Base-by-base conservation (phyloP, 108 stramenopile genomes). In the Nannochloropsis oceanica region DNA sequence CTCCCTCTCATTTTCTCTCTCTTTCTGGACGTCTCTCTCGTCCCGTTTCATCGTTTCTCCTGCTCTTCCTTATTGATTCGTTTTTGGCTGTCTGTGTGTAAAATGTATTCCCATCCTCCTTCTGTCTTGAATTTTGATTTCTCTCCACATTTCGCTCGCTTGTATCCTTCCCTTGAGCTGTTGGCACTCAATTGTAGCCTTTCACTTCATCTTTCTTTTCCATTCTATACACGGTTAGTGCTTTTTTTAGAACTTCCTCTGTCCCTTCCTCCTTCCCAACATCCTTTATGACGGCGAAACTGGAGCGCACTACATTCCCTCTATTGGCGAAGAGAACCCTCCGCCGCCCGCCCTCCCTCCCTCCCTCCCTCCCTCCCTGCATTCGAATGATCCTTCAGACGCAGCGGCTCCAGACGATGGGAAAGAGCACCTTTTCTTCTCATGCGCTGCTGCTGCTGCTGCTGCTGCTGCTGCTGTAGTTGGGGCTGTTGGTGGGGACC, bases 21-120 rank as follows among this genome's bases (percentile, higher is more conserved):
- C 34, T 34, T 34, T 34, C 34, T 34, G 34, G 34, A 34, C 1
- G 34, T 34, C 34, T 34, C 34, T 34, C 34, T 34, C 1, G 34
- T 5, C 34, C 34, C 34, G 1, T 34, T 34, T 34, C 34, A 3
- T 34, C n/a, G n/a, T 34, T 34, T 34, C 59, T 73, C 7, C 59
- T 93, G 44, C 98, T 99, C 98, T 11, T 98, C 94, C 88, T 99
- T 98, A 85, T 96, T 96, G 59, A 99, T 96, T 82, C 91, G 90
- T 42, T 92, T 92, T 12, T 91, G 43, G 86, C 86, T 13, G 24
- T 84, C 27, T 27, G 50, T 44, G 2, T 84, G 84, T 44, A 8
- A 43, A 44, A 83, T 86, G 27, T 79, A 43, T 43, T 27, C 18
- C 82, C 85, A 2, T 85, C 42, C 26, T 85, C 79, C 25, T 24